Conservation (phyloP, 768 basidiomycete species). For the Phaffia tasmanica region DNA sequence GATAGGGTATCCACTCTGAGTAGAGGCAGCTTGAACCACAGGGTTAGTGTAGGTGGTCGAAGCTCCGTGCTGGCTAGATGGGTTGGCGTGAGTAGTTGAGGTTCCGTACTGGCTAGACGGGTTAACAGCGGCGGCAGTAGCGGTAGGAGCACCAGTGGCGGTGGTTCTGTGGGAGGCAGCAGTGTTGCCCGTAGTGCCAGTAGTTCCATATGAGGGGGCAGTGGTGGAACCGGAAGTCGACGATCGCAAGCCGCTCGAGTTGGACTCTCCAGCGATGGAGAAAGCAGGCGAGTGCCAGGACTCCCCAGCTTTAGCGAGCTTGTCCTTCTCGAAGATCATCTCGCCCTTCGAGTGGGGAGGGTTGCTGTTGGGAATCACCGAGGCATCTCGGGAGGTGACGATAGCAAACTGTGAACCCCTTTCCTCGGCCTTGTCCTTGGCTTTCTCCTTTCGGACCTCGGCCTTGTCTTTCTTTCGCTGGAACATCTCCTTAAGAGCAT, state of each 20-base stretch:
- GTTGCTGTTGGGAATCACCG: slow-evolving; percentile 47
- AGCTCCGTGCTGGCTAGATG: too few relatives aligned
- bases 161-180: too few relatives aligned
- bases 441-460: slow-evolving; percentile 42
- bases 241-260: slow-evolving; percentile 33
- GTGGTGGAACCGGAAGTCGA: slow-evolving; percentile 19
- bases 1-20: too few relatives aligned
- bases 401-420: slow-evolving; percentile 24
- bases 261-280: slow-evolving; percentile 30
- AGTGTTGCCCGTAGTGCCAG: too few relatives aligned
- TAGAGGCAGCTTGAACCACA: too few relatives aligned
- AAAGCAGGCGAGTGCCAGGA: slow-evolving; percentile 48
- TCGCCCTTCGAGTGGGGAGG: slow-evolving; percentile 15
- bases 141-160: too few relatives aligned
- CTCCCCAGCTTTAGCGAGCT: slow-evolving; percentile 42
- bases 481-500: slow-evolving; percentile 58
- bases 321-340: slow-evolving; percentile 39
- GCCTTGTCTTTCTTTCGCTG: slow-evolving; percentile 43
- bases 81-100: too few relatives aligned
- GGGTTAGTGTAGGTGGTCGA: too few relatives aligned
- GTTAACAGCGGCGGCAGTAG: too few relatives aligned
- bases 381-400: slow-evolving; percentile 26
- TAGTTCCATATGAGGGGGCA: too few relatives aligned
- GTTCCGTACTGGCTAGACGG: too few relatives aligned
- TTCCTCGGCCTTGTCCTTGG: slow-evolving; percentile 32